These are phyloP conservation scores for Geranium incanum DNA, from an alignment of 441 rosid species.

Conservation along the genomic window DNA sequence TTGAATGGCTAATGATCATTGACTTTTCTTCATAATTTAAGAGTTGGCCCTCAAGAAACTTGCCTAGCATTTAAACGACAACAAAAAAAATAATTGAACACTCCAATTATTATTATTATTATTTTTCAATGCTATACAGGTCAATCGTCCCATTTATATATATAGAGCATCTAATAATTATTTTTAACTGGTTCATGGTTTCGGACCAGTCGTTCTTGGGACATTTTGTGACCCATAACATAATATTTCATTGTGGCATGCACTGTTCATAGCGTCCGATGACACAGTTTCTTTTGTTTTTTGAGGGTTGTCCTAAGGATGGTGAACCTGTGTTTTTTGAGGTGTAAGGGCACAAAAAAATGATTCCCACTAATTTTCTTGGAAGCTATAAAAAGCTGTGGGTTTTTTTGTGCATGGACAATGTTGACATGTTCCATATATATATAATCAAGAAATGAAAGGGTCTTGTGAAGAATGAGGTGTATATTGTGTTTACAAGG, in stretches of 20 bases:
- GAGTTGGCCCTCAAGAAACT: background rate
- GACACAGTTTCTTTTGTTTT: background rate
- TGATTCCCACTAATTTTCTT: too few relatives aligned
- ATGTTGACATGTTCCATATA: too few relatives aligned
- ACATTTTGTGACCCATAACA: background rate
- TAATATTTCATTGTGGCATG: background rate
- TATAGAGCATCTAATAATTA: too few relatives aligned
- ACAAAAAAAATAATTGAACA: background rate
- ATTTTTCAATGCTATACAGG: background rate
- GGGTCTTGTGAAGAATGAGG: too few relatives aligned
- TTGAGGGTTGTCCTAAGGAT: background rate
- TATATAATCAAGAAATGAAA: too few relatives aligned
- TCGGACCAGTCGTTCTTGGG: background rate
- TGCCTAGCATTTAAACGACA: background rate
- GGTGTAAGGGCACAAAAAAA: too few relatives aligned
- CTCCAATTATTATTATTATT: background rate
- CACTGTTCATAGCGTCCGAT: background rate
- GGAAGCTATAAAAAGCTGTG: background rate
- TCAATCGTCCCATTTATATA: background rate
- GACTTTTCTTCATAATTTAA: background rate
- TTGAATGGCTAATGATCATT: background rate
- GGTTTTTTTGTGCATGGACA: too few relatives aligned
- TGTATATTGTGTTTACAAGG: too few relatives aligned
- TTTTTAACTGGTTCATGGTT: background rate
- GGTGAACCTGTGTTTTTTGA: background rate